A percentile compares a stretch with the other conserved stretches of the same genome.
Evolutionary conservation across 352 stramenopile species (phyloP).

Genomic region (Hyaloperonospora arabidopsidis): DNA sequence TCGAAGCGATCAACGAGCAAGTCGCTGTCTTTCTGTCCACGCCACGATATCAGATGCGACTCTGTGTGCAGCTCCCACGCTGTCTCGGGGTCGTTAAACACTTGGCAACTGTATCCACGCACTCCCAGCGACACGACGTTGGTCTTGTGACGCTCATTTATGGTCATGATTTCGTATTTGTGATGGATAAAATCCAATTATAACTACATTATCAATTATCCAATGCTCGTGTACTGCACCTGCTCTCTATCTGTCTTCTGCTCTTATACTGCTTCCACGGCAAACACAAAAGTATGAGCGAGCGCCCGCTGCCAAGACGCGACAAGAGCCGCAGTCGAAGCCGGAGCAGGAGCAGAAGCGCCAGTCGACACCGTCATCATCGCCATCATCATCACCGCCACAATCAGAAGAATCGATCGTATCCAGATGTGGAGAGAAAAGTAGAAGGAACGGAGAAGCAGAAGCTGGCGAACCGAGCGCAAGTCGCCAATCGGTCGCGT

Average conservation of each 20-base stretch:
- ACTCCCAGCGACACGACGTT: constrained; percentile 33
- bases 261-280: not conserved
- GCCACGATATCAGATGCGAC: constrained; percentile 51
- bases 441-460: constrained; percentile 16
- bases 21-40: constrained; percentile 21
- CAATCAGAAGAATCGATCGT: not conserved
- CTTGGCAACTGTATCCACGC: constrained; percentile 39
- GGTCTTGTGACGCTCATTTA: not conserved
- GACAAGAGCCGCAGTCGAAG: constrained; percentile 10
- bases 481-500: constrained; percentile 31
- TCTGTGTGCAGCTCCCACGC: constrained; percentile 50
- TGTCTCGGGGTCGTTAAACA: constrained; percentile 40
- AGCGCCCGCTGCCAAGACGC: constrained; percentile 15
- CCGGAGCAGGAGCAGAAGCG: constrained; percentile 15
- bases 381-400: constrained; percentile 9
- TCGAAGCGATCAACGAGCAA: constrained; percentile 56
- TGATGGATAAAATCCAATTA: too few species aligned
- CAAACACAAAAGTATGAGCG: constrained; percentile 11
- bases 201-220: too few species aligned
- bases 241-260: not conserved
- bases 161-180: too few species aligned
- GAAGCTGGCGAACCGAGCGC: constrained; percentile 31
- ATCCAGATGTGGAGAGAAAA: not conserved
- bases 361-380: constrained; percentile 3
- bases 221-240: too few species aligned